These are phyloP conservation scores for Eutypa lata DNA, from an alignment of 2,329 filamentous ascomycete species.

Conservation along the genomic window DNA sequence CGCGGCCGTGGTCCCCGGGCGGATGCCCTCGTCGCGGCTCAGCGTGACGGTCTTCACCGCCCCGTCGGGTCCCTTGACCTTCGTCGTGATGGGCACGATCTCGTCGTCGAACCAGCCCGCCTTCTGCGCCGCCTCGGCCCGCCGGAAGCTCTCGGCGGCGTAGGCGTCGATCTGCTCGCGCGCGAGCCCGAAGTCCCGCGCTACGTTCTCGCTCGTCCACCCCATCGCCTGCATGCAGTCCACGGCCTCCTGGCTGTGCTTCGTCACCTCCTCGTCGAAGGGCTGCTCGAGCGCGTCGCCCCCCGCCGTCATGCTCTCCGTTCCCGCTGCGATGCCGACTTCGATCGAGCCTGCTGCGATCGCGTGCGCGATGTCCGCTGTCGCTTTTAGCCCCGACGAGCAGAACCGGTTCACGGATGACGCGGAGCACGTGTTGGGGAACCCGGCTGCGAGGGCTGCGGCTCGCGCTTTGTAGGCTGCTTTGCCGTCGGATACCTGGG, in stretches of 20 bases:
- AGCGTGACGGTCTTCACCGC: conserved; percentile 75
- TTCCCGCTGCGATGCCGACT: conserved; percentile 81
- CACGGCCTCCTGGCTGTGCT: conserved; percentile 67
- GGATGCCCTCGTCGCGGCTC: conserved; percentile 84
- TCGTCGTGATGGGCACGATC: conserved; percentile 83
- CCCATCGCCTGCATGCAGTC: conserved; percentile 97
- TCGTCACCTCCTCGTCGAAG: conserved; percentile 74
- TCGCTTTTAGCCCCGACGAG: conserved; percentile 91
- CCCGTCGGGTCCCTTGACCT: conserved; percentile 79
- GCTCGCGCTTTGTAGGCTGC: conserved; percentile 90
- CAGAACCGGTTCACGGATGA: conserved; percentile 93
- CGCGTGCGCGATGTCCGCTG: conserved; percentile 89
- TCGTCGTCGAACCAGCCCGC: conserved; percentile 90
- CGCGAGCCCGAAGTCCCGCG: conserved; percentile 80
- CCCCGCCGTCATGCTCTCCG: conserved; percentile 79
- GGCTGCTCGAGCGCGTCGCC: conserved; percentile 68
- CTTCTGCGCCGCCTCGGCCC: conserved; percentile 88
- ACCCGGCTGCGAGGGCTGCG: conserved; percentile 84
- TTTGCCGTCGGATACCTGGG: conserved; percentile 75
- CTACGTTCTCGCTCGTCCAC: conserved; percentile 96
- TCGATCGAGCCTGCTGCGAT: conserved; percentile 80
- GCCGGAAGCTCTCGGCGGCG: conserved; percentile 81
- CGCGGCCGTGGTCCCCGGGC: conserved; percentile 85
- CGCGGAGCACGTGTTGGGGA: conserved; percentile 83
- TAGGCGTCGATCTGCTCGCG: conserved; percentile 80